Evolutionary conservation across 345 rosid species (phyloP), one percentile per base, ranked within the genome.

Genomic region (rapeseed (Brassica napus)): DNA sequence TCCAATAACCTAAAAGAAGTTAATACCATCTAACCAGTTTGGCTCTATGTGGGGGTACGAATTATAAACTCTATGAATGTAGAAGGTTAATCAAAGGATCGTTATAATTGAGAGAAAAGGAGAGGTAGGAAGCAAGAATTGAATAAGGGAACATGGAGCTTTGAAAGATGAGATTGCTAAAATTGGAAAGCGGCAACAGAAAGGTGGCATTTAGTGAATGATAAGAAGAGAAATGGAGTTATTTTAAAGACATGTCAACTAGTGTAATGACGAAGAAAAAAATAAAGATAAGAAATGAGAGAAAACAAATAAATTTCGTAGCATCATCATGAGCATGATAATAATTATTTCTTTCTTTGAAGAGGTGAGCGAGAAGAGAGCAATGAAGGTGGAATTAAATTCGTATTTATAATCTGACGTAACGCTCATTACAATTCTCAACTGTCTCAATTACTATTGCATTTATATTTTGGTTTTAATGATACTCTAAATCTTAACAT

Each of bases 401-500:
- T 83, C 90, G 92, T 91, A 86, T 88, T 87, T 90, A 85, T 89
- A 92, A 86, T 91, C 87, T 91, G 95, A 91, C 87, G 89, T 83
- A 87, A 87, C 86, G 87, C 87, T 93, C 90, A 86, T 89, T 89
- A 90, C 75, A 80, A 62, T 91, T 89, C 91, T 91, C 98, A 91
- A 95, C 90, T 75, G 97, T 84, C 91, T 86, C 96, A 86, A 86
- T 93, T 90, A 95, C 97, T 89, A 76, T 83, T 82, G 97, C 99
- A 95, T 95, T 93, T 87, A 93, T 87, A 83, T 80, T 80, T 80
- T 85, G 92, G 82, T 93, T 87, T 88, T 90, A 94, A 89, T 89
- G 89, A 82, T 81, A 49, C 84, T 81, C 88, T 85, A 89, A 86
- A 88, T 87, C 93, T 78, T 73, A 79, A 80, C 75, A 74, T 69